Base-by-base conservation (phyloP, 768 basidiomycete species). In the Termitomyces sp. region DNA sequence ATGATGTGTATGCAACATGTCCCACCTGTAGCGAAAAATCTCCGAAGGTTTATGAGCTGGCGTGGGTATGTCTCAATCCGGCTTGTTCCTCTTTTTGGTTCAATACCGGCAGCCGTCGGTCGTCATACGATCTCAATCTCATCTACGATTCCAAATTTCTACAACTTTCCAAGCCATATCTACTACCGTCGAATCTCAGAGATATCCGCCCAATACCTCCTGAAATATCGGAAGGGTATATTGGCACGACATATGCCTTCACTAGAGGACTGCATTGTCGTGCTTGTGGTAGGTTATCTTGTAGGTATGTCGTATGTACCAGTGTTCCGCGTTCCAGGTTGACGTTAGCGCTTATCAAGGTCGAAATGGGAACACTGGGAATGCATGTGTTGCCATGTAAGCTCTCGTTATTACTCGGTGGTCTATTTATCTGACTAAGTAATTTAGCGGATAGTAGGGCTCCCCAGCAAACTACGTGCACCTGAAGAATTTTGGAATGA, bases 321-420 rank as follows among this genome's bases (percentile, higher is more conserved):
- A 4, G 34, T 47, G 37, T 3, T 21, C 45, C 44, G 37, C 11
- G 28, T 27, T 6, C 37, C 60, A 56, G 62, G 35, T 40, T 49
- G 50, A 35, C 39, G 19, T 5, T 17, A 19, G 42, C 46, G 19
- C 47, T n/a, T 10, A 44, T 41, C 28, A 56, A 91, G 90, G 61
- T 84, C 67, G 52, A 86, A 85, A 68, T 91, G 89, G 89, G 81
- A 88, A 64, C 64, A 77, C 48, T 90, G 88, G 82, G 79, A 88
- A 66, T 93, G 90, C 63, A 68, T 74, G 32, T 63, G 74, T 55
- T 92, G 89, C 65, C 63, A 73, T 17, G 89, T 89, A 35, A 55
- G 21, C 46, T 51, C 34, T 40, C 54, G 6, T 59, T 23, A 3
- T 40, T 41, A 19, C n/a, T 51, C 9, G 9, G n/a, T 7, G 2